Conservation (phyloP, 2,329 filamentous ascomycete species). For the Aspergillus ruber region DNA sequence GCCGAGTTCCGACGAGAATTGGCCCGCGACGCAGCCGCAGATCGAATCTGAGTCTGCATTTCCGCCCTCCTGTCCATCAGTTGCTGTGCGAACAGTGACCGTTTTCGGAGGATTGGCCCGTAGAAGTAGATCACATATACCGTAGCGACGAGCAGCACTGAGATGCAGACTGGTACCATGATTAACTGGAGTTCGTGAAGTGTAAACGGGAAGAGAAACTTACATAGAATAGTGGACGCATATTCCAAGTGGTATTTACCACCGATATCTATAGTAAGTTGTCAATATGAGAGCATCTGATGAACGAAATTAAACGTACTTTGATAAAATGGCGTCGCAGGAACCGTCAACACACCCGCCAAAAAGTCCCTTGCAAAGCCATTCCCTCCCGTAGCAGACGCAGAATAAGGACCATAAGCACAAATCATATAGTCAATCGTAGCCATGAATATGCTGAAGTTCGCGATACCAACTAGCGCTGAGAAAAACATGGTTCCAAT, state of each 20-base stretch:
- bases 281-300: slow-evolving; percentile 1
- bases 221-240: slow-evolving; percentile 55
- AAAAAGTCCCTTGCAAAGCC: slow-evolving; percentile 58
- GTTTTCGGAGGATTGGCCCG: slow-evolving; percentile 52
- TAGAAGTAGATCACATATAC: slow-evolving; percentile 62
- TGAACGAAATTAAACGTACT: slow-evolving; percentile 13
- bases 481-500: slow-evolving; percentile 8
- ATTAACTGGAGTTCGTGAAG: neutral
- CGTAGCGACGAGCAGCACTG: slow-evolving; percentile 51
- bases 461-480: slow-evolving; percentile 5
- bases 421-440: slow-evolving; percentile 57
- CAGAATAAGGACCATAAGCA: slow-evolving; percentile 56
- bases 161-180: slow-evolving; percentile 42
- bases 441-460: slow-evolving; percentile 7
- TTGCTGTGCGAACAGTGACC: slow-evolving; percentile 58
- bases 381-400: slow-evolving; percentile 58
- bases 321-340: slow-evolving; percentile 41
- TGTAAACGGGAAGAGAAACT: slow-evolving; percentile 6
- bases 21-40: neutral
- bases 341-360: slow-evolving; percentile 53
- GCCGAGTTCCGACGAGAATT: neutral
- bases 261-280: slow-evolving; percentile 40
- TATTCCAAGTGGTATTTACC: slow-evolving; percentile 50
- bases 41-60: slow-evolving; percentile 17
- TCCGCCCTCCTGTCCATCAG: slow-evolving; percentile 41